phyloP scores from a whole-genome alignment of 495 filamentous ascomycete species.

The Podospora comata region DNA sequence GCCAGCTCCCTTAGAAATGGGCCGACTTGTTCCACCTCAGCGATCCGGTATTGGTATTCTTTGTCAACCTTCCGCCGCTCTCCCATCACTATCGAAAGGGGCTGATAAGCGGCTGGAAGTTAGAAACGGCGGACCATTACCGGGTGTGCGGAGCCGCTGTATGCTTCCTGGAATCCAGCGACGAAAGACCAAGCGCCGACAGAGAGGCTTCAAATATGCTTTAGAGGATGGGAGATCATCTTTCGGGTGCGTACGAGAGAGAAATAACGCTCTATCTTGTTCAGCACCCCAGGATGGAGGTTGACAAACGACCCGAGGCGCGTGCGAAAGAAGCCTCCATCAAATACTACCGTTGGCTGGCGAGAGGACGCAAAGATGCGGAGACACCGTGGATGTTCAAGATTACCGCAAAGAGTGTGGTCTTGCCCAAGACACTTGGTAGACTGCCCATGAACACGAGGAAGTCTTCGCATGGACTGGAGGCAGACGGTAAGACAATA shows the following conservation, averaged over 20 bases:
- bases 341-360: neutral
- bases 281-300: neutral
- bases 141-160: too few relatives aligned
- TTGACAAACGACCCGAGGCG: neutral
- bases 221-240: too few relatives aligned
- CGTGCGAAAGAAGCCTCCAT: neutral
- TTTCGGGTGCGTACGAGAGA: too few relatives aligned
- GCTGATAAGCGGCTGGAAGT: neutral
- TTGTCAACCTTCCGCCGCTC: neutral
- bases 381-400: neutral
- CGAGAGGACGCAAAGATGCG: neutral
- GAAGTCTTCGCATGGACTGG: neutral
- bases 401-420: neutral
- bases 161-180: neutral
- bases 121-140: neutral
- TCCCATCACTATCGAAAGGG: neutral
- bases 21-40: neutral
- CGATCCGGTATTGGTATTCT: neutral
- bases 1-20: neutral
- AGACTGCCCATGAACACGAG: neutral
- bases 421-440: neutral
- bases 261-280: neutral
- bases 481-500: neutral
- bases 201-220: neutral
- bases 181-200: neutral